A percentile compares a stretch with the other conserved stretches of the same genome.
These are phyloP conservation scores for Ogataea thermomethanolica DNA, from an alignment of 805 yeast species.

Conservation along the genomic window DNA sequence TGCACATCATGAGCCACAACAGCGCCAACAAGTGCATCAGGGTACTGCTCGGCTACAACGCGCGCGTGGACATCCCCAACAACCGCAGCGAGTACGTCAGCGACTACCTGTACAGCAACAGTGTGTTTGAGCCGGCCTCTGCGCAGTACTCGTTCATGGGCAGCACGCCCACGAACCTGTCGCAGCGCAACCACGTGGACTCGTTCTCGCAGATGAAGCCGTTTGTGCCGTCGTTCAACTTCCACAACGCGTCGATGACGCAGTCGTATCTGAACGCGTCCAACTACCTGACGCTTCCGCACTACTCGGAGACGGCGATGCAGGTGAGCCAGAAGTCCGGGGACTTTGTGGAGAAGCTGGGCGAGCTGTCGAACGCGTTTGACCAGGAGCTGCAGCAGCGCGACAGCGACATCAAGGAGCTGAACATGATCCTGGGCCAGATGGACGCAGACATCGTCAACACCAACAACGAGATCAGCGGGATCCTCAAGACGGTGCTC, in stretches of 20 bases:
- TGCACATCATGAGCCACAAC: constrained; percentile 48
- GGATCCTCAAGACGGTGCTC: constrained; percentile 35
- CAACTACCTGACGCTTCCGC: constrained; percentile 34
- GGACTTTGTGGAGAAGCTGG: constrained; percentile 48
- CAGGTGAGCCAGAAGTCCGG: constrained; percentile 48
- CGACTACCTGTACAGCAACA: constrained; percentile 34
- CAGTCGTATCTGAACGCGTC: constrained; percentile 21
- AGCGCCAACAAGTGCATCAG: constrained; percentile 44
- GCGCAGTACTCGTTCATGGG: constrained; percentile 10
- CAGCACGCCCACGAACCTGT: constrained; percentile 3
- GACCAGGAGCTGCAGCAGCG: constrained; percentile 47
- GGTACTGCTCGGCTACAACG: constrained; percentile 46
- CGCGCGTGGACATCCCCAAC: constrained; percentile 49
- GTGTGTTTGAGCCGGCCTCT: constrained; percentile 17
- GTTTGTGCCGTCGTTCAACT: constrained; percentile 23
- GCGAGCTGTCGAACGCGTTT: constrained; percentile 47
- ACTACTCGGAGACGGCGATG: constrained; percentile 51
- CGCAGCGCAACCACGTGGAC: constrained; percentile 16
- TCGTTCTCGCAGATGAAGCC: constrained; percentile 27
- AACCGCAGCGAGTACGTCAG: constrained; percentile 42
- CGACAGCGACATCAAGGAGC: constrained; percentile 35
- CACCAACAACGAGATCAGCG: constrained; percentile 29
- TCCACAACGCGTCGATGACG: constrained; percentile 13
- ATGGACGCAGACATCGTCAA: constrained; percentile 34
- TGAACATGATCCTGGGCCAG: constrained; percentile 26